A percentile compares a stretch with the other conserved stretches of the same genome.
Evolutionary conservation across 1,284 basidiomycete genomes (phyloP).

Genomic region (Leccinum fallax): DNA sequence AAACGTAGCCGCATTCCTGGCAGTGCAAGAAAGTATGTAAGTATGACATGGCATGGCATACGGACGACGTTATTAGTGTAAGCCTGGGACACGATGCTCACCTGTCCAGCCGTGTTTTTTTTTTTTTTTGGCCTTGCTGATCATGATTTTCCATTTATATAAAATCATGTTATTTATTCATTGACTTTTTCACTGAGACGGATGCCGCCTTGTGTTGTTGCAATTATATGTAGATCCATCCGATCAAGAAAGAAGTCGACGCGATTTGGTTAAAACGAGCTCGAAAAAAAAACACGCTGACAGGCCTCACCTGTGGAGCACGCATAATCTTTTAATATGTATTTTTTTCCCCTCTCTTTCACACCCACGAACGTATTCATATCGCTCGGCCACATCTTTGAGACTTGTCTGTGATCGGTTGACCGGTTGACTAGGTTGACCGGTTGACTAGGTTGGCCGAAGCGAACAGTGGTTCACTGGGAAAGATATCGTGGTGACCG

Average conservation of each 20-base stretch:
- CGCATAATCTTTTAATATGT: neutral
- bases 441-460: neutral
- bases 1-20: conserved; percentile 2
- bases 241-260: conserved; percentile 11
- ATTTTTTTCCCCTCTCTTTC: neutral
- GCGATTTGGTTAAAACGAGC: conserved; percentile 33
- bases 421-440: neutral
- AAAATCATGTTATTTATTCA: neutral
- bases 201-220: neutral
- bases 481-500: neutral
- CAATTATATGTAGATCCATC: neutral
- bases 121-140: neutral
- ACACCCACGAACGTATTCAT: neutral
- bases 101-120: neutral
- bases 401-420: neutral
- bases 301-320: neutral
- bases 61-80: neutral
- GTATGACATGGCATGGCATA: neutral
- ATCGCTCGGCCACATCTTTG: neutral
- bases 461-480: neutral
- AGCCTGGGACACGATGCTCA: conserved; percentile 1
- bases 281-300: conserved; percentile 23
- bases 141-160: neutral
- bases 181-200: neutral
- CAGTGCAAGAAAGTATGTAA: conserved; percentile 4